These are phyloP conservation scores for Pezizomycotina sp. DNA, from an alignment of 2,329 filamentous ascomycete species.

Conservation along the genomic window DNA sequence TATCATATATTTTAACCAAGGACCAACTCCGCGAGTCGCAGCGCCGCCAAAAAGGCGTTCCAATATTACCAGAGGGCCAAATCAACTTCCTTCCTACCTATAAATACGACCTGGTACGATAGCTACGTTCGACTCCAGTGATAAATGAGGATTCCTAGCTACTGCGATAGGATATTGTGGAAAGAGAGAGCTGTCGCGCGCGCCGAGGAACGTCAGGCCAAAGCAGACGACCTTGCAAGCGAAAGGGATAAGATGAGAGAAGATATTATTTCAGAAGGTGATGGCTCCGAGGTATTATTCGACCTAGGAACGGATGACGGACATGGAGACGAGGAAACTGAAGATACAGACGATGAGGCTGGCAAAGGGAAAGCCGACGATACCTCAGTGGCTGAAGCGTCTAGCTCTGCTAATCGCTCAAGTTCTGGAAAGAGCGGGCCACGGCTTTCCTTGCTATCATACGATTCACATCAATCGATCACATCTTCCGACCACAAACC, in stretches of 20 bases:
- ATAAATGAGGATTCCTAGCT: conserved; percentile 84
- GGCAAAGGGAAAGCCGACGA: too few species aligned
- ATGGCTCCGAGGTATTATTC: conserved; percentile 43
- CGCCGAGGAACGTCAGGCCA: conserved; percentile 23
- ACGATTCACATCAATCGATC: conserved; percentile 76
- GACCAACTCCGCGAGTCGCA: conserved; percentile 71
- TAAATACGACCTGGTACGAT: conserved; percentile 91
- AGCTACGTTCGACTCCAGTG: conserved; percentile 82
- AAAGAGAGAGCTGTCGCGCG: conserved; percentile 24
- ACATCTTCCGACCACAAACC: conserved; percentile 94
- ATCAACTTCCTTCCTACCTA: conserved; percentile 88
- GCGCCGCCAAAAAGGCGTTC: conserved; percentile 59
- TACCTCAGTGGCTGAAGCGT: too few species aligned
- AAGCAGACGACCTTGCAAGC: conserved; percentile 18
- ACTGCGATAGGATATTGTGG: conserved; percentile 87
- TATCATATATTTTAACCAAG: conserved; percentile 53
- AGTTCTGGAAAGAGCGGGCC: too few species aligned
- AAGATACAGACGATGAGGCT: not conserved
- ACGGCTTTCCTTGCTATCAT: conserved; percentile 30
- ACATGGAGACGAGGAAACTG: not conserved
- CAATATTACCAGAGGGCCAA: conserved; percentile 79
- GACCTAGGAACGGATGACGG: conserved; percentile 14
- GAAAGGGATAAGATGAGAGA: conserved; percentile 11
- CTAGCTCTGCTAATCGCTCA: too few species aligned
- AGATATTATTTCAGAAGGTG: conserved; percentile 30